Evolutionary conservation across 2,329 filamentous ascomycete genomes (phyloP).

Genomic region (Aspergillus ochraceoroseus): DNA sequence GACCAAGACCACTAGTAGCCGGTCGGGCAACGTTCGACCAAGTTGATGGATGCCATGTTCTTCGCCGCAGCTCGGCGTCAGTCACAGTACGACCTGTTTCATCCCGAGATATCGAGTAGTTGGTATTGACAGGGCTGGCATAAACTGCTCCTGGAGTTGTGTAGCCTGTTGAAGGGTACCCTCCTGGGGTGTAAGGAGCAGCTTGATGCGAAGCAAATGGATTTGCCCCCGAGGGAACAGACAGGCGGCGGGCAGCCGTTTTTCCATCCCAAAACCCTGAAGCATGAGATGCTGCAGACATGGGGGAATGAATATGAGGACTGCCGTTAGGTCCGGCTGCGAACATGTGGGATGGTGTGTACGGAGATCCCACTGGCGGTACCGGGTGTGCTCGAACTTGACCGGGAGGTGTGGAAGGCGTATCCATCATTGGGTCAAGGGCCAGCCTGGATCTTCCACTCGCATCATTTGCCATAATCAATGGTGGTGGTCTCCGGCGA

Average conservation of each 20-base stretch:
- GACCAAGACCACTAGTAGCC: slow-evolving; percentile 67
- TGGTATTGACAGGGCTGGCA: slow-evolving; percentile 63
- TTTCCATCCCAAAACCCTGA: slow-evolving; percentile 69
- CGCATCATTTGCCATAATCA: slow-evolving; percentile 72
- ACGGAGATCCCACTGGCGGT: slow-evolving; percentile 69
- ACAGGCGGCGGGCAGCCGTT: slow-evolving; percentile 68
- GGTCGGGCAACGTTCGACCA: slow-evolving; percentile 61
- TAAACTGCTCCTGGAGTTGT: slow-evolving; percentile 58
- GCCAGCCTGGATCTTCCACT: slow-evolving; percentile 53
- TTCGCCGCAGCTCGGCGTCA: slow-evolving; percentile 73
- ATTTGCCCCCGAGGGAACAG: slow-evolving; percentile 70
- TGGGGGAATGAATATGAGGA: slow-evolving; percentile 74
- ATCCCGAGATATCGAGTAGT: slow-evolving; percentile 45
- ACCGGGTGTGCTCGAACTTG: slow-evolving; percentile 61
- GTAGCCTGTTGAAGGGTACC: slow-evolving; percentile 53
- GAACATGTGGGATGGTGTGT: slow-evolving; percentile 77
- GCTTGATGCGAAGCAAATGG: slow-evolving; percentile 66
- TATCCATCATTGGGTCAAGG: slow-evolving; percentile 52
- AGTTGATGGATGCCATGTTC: slow-evolving; percentile 79
- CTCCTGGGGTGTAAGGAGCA: slow-evolving; percentile 52
- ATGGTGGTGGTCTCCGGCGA: slow-evolving; percentile 69
- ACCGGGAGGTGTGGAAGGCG: slow-evolving; percentile 59
- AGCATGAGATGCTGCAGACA: slow-evolving; percentile 62
- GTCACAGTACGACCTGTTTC: slow-evolving; percentile 37
- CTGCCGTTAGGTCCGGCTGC: slow-evolving; percentile 67